These are phyloP conservation scores for Aspergillus baeticus DNA, from an alignment of 495 filamentous ascomycete genomes.

Conservation along the genomic window DNA sequence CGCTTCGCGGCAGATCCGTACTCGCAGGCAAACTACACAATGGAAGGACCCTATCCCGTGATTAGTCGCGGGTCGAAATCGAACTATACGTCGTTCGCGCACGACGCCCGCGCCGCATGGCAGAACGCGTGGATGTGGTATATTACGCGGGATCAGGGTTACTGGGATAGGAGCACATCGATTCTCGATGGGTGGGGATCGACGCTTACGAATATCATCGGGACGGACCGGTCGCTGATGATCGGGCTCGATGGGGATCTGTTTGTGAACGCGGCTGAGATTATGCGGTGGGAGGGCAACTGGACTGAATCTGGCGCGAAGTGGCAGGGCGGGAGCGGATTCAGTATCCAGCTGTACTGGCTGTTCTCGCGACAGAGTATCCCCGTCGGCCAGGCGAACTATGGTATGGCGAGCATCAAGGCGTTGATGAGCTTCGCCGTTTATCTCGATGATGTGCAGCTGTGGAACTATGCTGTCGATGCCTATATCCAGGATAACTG, in stretches of 20 bases:
- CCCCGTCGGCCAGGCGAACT: slow-evolving; percentile 31
- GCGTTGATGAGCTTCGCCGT: slow-evolving; percentile 36
- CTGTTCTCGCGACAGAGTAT: slow-evolving; percentile 32
- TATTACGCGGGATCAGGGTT: slow-evolving; percentile 30
- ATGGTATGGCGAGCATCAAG: slow-evolving; percentile 29
- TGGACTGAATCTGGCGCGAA: slow-evolving; percentile 34
- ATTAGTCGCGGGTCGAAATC: slow-evolving; percentile 25
- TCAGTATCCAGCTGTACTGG: slow-evolving; percentile 40
- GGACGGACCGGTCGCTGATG: slow-evolving; percentile 31
- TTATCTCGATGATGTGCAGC: slow-evolving; percentile 36
- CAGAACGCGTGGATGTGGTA: slow-evolving; percentile 42
- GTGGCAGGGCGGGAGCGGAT: slow-evolving; percentile 32
- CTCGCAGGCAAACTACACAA: slow-evolving; percentile 25
- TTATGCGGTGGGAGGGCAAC: slow-evolving; percentile 38
- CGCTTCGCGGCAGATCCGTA: slow-evolving; percentile 11
- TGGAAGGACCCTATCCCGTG: slow-evolving; percentile 27
- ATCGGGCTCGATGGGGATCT: slow-evolving; percentile 32
- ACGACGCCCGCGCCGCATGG: slow-evolving; percentile 32
- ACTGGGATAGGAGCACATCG: slow-evolving; percentile 28
- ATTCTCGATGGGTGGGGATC: slow-evolving; percentile 39
- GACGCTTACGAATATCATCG: slow-evolving; percentile 30
- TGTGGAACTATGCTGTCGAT: slow-evolving; percentile 35
- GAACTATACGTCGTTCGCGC: slow-evolving; percentile 34
- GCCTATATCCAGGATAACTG: slow-evolving; percentile 31
- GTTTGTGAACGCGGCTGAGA: slow-evolving; percentile 38